Evolutionary conservation across 345 rosid genomes (phyloP), one percentile per base, ranked within the genome.

Genomic region (Isatis tinctoria): DNA sequence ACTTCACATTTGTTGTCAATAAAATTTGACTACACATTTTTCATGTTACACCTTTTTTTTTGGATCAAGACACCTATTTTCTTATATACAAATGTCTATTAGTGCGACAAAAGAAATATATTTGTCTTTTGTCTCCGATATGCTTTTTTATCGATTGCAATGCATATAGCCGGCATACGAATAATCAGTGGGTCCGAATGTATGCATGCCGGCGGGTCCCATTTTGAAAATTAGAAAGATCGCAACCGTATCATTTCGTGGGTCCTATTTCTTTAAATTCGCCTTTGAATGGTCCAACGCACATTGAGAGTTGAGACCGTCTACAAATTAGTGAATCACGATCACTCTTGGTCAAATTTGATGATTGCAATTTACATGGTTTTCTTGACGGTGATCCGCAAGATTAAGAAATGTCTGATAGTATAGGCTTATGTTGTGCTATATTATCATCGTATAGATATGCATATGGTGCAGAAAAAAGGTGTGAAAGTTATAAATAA

Each of bases 171-270:
- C 74, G 79, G 74, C 79, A 76, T 14, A 69, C 33, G 70, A 35
- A 69, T 62, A 62, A 20, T 26, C 9, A 60, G 69, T 75, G 79
- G 79, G 73, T 27, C 22, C 79, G 18, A 76, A 40, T n/a, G 51
- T 43, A 45, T 27, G 70, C 75, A 76, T 76, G 79, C 79, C 11
- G 12, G 59, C 2, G 70, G 75, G 78, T 10, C 65, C 74, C 70
- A 69, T 13, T 52, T 39, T 51, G 35, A 51, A 51, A 75, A 33
- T 22, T 13, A 61, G 65, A 69, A 75, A 69, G 58, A 75, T 69
- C 63, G 70, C 41, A 28, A 5, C 73, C 65, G 59, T 41, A 69
- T 69, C 69, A 53, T 61, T 26, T 33, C n/a, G 59, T 53, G 20
- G 74, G 79, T 3, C 32, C 74, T 12, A 0, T 33, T 8, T 60